Conservation (phyloP, 2,329 filamentous ascomycete genomes). For the Colletotrichum noveboracense region DNA sequence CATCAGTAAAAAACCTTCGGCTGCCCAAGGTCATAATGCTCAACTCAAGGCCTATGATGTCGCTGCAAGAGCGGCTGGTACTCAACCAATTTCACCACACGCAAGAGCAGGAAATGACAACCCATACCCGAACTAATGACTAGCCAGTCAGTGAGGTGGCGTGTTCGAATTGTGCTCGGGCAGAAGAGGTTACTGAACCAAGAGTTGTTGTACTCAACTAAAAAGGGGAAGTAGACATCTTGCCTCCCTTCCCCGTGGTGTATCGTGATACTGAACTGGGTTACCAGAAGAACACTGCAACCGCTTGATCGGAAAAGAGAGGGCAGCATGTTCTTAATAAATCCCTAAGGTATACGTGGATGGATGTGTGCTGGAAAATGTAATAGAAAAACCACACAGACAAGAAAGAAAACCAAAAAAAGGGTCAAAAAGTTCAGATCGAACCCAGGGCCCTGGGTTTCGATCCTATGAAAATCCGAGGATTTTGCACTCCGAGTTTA, state of each 20-base stretch:
- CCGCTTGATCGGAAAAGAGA: neutral
- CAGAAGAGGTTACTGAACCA: neutral
- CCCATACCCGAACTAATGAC: neutral
- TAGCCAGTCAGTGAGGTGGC: neutral
- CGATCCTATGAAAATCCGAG: neutral
- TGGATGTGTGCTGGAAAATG: neutral
- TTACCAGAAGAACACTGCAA: neutral
- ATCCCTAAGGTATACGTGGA: neutral
- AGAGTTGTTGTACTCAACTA: neutral
- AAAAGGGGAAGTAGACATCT: neutral
- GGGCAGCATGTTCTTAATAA: neutral
- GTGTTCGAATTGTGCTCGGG: neutral
- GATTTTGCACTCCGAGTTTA: neutral
- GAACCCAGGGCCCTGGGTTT: neutral
- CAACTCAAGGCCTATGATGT: neutral
- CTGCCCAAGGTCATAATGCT: neutral
- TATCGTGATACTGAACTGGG: neutral
- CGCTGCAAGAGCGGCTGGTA: neutral
- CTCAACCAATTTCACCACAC: neutral
- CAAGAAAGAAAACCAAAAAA: neutral
- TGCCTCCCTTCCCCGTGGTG: neutral
- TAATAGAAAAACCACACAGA: neutral
- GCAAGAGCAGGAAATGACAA: neutral
- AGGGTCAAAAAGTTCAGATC: neutral
- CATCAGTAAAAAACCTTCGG: neutral